Percentiles rank a stretch among this genome's conserved stretches.
phyloP scores from a whole-genome alignment of 2,329 filamentous ascomycete genomes.

The Colletotrichum sp. region DNA sequence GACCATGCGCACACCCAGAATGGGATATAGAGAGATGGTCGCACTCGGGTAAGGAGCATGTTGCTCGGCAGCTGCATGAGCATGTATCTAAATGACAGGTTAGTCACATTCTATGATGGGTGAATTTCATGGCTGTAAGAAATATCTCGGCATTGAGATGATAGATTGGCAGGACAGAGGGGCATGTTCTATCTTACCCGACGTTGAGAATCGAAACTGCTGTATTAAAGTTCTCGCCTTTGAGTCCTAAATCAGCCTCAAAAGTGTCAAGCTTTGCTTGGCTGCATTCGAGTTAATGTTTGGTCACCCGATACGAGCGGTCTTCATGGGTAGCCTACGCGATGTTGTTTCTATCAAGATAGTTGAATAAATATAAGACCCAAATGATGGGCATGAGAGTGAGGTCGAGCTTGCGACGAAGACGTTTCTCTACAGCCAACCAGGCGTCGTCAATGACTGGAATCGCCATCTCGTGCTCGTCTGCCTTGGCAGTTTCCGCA shows the following conservation, averaged over 20 bases:
- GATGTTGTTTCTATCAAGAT: slow-evolving; percentile 8
- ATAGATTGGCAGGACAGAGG: background rate
- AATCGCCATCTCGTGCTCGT: background rate
- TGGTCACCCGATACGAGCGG: background rate
- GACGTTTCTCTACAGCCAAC: background rate
- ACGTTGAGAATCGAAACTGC: slow-evolving; percentile 2
- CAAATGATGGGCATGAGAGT: slow-evolving; percentile 22
- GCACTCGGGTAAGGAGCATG: slow-evolving; percentile 20
- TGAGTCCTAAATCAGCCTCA: background rate
- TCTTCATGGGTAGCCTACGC: background rate
- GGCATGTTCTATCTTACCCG: background rate
- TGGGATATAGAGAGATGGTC: slow-evolving; percentile 20
- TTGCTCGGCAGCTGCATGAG: background rate
- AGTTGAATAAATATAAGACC: slow-evolving; percentile 1
- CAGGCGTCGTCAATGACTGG: background rate
- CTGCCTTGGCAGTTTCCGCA: background rate
- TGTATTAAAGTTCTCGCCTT: background rate
- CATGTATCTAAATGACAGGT: background rate
- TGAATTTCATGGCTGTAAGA: background rate
- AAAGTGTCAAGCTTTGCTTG: background rate
- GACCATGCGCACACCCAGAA: slow-evolving; percentile 10
- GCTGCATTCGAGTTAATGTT: background rate
- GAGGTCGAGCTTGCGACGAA: slow-evolving; percentile 26
- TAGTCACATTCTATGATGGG: rapidly evolving
- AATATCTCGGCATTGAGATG: rapidly evolving